Base-by-base conservation (phyloP, 2,329 filamentous ascomycete genomes). In the Pseudomassariella vexata region DNA sequence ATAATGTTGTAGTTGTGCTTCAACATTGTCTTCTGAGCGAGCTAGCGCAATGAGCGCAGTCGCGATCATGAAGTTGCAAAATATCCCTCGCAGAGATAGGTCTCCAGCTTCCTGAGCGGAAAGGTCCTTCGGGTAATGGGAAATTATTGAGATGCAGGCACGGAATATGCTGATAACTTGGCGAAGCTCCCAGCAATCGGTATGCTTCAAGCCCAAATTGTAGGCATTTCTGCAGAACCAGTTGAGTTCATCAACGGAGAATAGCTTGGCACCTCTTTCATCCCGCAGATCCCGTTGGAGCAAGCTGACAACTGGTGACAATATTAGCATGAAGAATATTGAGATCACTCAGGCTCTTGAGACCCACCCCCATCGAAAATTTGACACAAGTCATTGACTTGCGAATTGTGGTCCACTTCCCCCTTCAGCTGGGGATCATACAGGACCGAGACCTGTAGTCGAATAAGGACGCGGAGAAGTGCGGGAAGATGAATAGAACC, bases 181-280 rank as follows among this genome's bases (percentile, higher is more conserved):
- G 5, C 55, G 51, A 2, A 79, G 64, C 16, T 70, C 53, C 66
- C 82, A 80, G 1, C 36, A 41, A 3, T 71, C 62, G 2, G 68
- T 65, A 42, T 80, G 66, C 38, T 78, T 76, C 5, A 90, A 57
- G 0, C 79, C 80, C 6, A 88, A 55, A 43, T 92, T 94, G 62
- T 94, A 94, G 2, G 82, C 72, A 41, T 85, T 90, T 40, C 80
- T 80, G 22, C 80, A 82, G 52, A 94, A 89, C 87, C 87, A 94
- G 44, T 89, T 73, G 4, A 94, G 64, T 46, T 95, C 87, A 3
- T 66, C 53, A 1, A 68, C 36, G 1, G 70, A 73, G 48, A 88
- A 87, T 1, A 68, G 36, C 39, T 58, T 73, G 19, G 58, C 55
- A 7, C 62, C 64, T 12, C 60, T 46, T 24, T 46, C 52, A 41